phyloP scores from a whole-genome alignment of 306 rosid species.

The Rosa lucieae region DNA sequence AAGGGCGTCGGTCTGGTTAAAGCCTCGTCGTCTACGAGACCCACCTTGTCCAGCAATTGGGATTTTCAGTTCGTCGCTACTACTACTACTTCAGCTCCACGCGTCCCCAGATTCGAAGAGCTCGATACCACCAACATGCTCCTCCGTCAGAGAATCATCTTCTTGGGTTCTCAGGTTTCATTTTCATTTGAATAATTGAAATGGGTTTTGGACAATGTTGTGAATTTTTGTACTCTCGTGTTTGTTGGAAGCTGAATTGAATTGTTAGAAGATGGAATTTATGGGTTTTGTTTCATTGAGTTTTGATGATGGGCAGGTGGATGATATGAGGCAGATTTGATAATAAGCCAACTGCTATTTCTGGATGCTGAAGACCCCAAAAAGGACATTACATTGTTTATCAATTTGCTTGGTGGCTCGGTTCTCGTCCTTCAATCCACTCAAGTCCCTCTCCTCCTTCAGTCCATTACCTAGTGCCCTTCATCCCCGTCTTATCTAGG shows the following conservation, averaged over 20 bases:
- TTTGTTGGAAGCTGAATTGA: no score
- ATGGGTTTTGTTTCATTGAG: background rate
- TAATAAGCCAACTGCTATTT: slow-evolving; percentile 83
- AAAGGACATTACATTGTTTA: slow-evolving; percentile 80
- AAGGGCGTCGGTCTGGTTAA: slow-evolving; percentile 31
- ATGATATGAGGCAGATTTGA: slow-evolving; percentile 82
- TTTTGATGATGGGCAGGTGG: slow-evolving; percentile 57
- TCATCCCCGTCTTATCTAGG: no score
- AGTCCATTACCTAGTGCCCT: no score
- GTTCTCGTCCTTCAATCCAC: slow-evolving; percentile 11
- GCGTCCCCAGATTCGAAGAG: slow-evolving; percentile 74
- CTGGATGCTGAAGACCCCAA: slow-evolving; percentile 87
- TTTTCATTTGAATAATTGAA: background rate
- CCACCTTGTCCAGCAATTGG: slow-evolving; percentile 74
- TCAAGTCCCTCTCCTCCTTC: no score
- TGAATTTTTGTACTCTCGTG: background rate
- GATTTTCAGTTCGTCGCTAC: slow-evolving; percentile 27
- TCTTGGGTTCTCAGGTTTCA: slow-evolving; percentile 85
- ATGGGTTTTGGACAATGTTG: background rate
- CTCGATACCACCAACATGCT: slow-evolving; percentile 89
- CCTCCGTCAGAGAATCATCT: slow-evolving; percentile 91
- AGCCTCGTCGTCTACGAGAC: slow-evolving; percentile 37
- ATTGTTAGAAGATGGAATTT: background rate
- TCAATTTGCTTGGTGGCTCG: slow-evolving; percentile 97
- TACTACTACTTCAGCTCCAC: slow-evolving; percentile 34